Evolutionary conservation across 768 basidiomycete species (phyloP), one percentile per base, ranked within the genome.

Genomic region (Roridomyces roridus): DNA sequence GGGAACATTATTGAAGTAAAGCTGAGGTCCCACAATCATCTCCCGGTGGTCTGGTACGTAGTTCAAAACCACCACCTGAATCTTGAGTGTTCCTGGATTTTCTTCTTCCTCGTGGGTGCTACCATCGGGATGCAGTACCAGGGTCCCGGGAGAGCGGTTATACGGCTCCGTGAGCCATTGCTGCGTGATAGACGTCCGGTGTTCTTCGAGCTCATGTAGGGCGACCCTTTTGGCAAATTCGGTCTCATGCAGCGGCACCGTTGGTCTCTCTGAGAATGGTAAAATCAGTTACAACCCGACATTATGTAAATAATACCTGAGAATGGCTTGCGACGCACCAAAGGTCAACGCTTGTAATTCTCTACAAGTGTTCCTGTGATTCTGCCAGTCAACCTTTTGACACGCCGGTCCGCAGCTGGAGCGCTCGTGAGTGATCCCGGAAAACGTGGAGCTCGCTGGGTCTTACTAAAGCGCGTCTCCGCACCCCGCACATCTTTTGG

Each of bases 331-430:
- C 21, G 37, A 35, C 51, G 35, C 42, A 52, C 51, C 20, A 45
- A 35, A 2, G 17, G 35, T 52, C 37, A 52, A n/a, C 4, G 51
- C 42, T 52, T 52, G 51, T 43, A 52, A 44, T 35, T 52, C 51
- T 34, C 45, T 52, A 43, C 51, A 52, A 18, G 36, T 35, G 35
- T 52, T 52, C 42, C 45, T 52, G 42, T 52, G 51, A 35, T 52
- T 44, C 42, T 52, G 43, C 51, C 51, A 52, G 11, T 52, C 51
- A 7, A 45, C 14, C 1, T 5, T 52, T 52, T 52, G 51, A 43
- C 51, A 52, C 25, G 34, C n/a, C 45, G 42, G 21, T 35, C 51
- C 51, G 24, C 51, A 52, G 34, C 51, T 52, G 42, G n/a, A 44
- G 29, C 11, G 15, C 17, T 43, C 34, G 24, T 44, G 20, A 25